These are phyloP conservation scores for Aegilops sharonensis DNA, from an alignment of 176 grass and related monocot genomes.

Conservation along the genomic window DNA sequence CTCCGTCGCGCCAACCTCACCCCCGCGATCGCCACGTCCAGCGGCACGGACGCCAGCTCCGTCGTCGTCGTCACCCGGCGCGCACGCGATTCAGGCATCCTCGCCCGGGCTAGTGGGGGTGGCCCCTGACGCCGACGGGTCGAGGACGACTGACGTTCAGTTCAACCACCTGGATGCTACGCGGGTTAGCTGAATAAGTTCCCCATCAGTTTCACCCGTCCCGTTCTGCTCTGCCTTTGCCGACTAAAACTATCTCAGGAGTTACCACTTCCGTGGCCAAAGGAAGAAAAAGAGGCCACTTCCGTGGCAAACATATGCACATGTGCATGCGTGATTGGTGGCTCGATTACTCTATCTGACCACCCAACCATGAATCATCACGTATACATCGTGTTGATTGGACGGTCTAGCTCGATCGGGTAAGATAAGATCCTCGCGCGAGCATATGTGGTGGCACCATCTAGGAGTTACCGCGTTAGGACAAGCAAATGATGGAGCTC, in stretches of 20 bases:
- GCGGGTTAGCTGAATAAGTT: not conserved
- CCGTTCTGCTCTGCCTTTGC: not conserved
- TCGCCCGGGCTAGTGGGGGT: not conserved
- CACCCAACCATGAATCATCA: not conserved
- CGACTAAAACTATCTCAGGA: not conserved
- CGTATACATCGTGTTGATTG: not conserved
- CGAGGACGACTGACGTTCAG: not conserved
- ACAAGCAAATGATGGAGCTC: not conserved
- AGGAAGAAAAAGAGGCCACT: no score
- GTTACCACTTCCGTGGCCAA: no score
- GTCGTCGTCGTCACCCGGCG: not conserved
- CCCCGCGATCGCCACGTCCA: constrained; percentile 22
- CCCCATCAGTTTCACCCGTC: not conserved
- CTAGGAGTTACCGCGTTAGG: not conserved
- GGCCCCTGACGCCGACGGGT: not conserved
- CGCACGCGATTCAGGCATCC: not conserved
- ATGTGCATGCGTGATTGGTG: not conserved
- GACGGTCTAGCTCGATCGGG: not conserved
- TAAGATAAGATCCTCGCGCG: not conserved
- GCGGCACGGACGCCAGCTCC: not conserved
- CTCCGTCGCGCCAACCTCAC: constrained; percentile 16
- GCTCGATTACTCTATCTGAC: not conserved
- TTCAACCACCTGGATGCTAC: not conserved
- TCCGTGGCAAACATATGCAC: no score
- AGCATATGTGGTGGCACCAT: no score